Evolutionary conservation across 208 protist genomes (phyloP).

Genomic region (Strigomonas culicis): DNA sequence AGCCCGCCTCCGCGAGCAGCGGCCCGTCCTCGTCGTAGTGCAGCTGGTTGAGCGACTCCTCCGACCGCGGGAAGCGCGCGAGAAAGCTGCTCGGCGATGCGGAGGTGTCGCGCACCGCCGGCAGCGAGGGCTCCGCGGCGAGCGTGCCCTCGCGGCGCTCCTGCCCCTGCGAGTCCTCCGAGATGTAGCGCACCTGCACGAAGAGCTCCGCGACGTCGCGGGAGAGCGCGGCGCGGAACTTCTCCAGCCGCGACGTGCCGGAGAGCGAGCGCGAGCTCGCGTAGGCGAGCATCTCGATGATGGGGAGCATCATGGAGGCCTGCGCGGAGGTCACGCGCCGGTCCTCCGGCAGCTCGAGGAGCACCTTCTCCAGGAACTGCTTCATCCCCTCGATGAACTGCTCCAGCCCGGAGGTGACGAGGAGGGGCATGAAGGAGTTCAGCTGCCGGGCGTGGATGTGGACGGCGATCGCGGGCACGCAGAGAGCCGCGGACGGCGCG

Average conservation of each 20-base stretch:
- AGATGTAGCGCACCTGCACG: not conserved
- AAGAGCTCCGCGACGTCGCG: not conserved
- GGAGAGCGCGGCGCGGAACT: not conserved
- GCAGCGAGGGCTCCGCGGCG: not conserved
- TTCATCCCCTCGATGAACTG: not conserved
- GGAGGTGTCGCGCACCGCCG: not conserved
- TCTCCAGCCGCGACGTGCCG: not conserved
- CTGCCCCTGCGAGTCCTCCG: not conserved
- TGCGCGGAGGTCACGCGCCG: not conserved
- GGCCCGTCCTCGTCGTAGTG: not conserved
- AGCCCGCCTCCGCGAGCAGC: not conserved
- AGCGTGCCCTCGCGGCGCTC: not conserved
- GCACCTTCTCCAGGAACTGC: not conserved
- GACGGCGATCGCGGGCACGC: not conserved
- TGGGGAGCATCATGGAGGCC: slow-evolving; percentile 8
- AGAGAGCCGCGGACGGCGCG: not conserved
- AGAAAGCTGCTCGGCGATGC: not conserved
- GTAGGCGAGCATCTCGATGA: slow-evolving; percentile 7
- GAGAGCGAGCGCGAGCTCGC: not conserved
- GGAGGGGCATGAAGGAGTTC: not conserved
- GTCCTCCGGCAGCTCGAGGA: not conserved
- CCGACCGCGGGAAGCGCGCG: not conserved
- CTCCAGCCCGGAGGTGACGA: not conserved
- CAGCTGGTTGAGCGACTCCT: not conserved
- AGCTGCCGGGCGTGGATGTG: not conserved